A percentile compares a stretch with the other conserved stretches of the same genome.
Conservation (phyloP, 2,329 filamentous ascomycete genomes). For the Aspergillus felis region DNA sequence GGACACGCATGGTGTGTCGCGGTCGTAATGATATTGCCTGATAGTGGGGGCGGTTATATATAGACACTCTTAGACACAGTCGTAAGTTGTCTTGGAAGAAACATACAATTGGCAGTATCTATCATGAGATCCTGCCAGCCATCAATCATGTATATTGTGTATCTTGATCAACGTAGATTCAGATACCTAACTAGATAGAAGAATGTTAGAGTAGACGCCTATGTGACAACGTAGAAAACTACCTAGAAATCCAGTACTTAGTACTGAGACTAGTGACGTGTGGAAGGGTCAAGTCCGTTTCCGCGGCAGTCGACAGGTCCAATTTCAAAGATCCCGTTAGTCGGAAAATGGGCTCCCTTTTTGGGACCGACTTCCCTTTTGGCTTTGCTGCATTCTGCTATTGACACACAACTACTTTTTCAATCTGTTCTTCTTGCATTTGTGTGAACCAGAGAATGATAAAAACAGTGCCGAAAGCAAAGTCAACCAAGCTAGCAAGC, state of each 20-base stretch:
- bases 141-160: background rate
- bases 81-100: too few relatives aligned
- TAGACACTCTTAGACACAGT: too few relatives aligned
- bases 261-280: background rate
- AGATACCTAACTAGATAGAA: too few relatives aligned
- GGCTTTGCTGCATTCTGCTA: background rate
- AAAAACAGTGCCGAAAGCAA: background rate
- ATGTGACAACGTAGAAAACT: too few relatives aligned
- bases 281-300: background rate
- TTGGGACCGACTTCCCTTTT: background rate
- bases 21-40: background rate
- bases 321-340: background rate
- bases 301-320: constrained; percentile 12
- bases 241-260: background rate
- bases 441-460: background rate
- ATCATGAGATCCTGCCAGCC: background rate
- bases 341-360: background rate
- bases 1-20: background rate
- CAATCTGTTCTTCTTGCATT: background rate
- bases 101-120: background rate
- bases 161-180: background rate
- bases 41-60: background rate
- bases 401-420: background rate
- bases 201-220: too few relatives aligned
- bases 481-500: background rate